Percentiles rank a stretch among this genome's conserved stretches.
These are phyloP conservation scores for Leptomonas seymouri DNA, from an alignment of 208 protist genomes.

Conservation along the genomic window DNA sequence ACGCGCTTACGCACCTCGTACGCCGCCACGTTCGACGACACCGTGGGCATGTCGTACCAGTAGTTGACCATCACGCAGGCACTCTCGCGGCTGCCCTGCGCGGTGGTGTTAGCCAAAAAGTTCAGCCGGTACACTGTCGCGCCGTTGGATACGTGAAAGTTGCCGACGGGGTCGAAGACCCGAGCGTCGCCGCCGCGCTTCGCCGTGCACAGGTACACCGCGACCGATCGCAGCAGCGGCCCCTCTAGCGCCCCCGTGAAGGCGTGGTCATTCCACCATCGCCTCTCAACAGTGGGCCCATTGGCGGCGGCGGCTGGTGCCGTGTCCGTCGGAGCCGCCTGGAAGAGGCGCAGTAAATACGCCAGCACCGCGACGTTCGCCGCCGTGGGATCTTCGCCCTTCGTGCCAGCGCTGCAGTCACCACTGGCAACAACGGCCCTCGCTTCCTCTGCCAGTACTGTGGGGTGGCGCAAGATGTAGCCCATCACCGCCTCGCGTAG, in stretches of 20 bases:
- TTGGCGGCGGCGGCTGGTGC: background rate
- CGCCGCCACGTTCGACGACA: constrained; percentile 47
- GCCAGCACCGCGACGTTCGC: constrained; percentile 26
- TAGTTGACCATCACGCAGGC: constrained; percentile 92
- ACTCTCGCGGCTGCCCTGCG: constrained; percentile 66
- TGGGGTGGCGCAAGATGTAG: constrained; percentile 38
- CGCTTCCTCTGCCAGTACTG: constrained; percentile 8
- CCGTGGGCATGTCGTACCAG: constrained; percentile 63
- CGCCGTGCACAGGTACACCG: constrained; percentile 65
- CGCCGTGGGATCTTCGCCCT: no score
- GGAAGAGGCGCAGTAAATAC: constrained; percentile 26
- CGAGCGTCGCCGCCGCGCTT: constrained; percentile 50
- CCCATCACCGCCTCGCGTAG: constrained; percentile 44
- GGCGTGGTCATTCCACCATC: constrained; percentile 64
- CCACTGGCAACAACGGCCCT: background rate
- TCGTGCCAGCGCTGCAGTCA: background rate
- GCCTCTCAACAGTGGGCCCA: background rate
- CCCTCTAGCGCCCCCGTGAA: constrained; percentile 62
- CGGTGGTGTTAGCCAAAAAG: constrained; percentile 71
- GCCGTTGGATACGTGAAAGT: constrained; percentile 91
- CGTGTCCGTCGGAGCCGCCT: background rate
- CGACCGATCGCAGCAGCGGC: constrained; percentile 66
- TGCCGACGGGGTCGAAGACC: constrained; percentile 81
- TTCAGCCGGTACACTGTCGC: constrained; percentile 79
- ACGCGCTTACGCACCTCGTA: constrained; percentile 70